Conservation (phyloP, 257 asterid genomes). For the Euphrasia confusa region DNA sequence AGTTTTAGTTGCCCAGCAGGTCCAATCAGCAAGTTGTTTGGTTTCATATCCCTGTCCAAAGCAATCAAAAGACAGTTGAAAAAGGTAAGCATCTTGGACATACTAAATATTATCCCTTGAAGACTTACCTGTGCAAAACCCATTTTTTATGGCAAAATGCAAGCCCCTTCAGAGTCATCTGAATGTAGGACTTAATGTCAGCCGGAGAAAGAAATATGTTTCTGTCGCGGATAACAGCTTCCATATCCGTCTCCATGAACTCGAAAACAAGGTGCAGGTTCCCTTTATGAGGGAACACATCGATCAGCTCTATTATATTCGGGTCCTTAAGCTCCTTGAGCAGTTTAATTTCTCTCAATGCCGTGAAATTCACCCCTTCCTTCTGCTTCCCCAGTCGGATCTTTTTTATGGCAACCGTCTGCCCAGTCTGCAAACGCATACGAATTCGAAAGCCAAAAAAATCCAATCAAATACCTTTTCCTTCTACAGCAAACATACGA, state of each 20-base stretch:
- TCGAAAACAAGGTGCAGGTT: conserved; percentile 97
- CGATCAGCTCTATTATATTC: conserved; percentile 78
- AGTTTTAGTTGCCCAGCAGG: conserved; percentile 87
- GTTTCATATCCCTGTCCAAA: conserved; percentile 90
- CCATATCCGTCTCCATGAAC: conserved; percentile 98
- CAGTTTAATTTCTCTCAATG: conserved; percentile 87
- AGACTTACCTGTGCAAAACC: conserved; percentile 84
- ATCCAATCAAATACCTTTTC: no score
- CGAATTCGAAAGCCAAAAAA: background rate
- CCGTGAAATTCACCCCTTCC: conserved; percentile 96
- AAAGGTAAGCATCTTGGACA: conserved; percentile 18
- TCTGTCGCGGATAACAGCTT: conserved; percentile 96
- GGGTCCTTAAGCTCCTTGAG: conserved; percentile 96
- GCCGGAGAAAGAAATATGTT: conserved; percentile 91
- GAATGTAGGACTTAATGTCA: conserved; percentile 87
- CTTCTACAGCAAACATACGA: background rate
- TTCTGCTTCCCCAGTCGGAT: conserved; percentile 94
- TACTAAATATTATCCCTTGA: conserved; percentile 18
- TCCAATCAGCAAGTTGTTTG: conserved; percentile 93
- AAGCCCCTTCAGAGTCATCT: conserved; percentile 94
- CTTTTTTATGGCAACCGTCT: conserved; percentile 91
- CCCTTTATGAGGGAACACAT: conserved; percentile 86
- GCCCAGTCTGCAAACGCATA: conserved; percentile 67
- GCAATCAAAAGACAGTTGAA: conserved; percentile 15
- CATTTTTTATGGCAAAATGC: conserved; percentile 89